These are phyloP conservation scores for Claviceps maximensis DNA, from an alignment of 2,329 filamentous ascomycete genomes.

Conservation along the genomic window DNA sequence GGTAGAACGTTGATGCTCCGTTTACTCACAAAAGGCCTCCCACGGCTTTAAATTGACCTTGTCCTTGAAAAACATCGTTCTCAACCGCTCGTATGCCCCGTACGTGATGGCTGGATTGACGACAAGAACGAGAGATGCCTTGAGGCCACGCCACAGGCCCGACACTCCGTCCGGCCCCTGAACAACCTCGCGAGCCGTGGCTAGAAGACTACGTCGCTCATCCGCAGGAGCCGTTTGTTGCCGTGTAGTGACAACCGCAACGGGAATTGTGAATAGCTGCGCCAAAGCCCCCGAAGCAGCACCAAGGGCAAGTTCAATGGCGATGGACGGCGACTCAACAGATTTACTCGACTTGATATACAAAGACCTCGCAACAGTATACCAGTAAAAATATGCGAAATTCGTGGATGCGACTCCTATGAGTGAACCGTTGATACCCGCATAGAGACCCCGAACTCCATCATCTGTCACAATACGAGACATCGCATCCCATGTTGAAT, in stretches of 20 bases:
- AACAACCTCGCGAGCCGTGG: slow-evolving; percentile 79
- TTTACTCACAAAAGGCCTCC: slow-evolving; percentile 77
- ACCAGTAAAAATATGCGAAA: slow-evolving; percentile 99
- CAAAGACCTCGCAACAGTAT: slow-evolving; percentile 70
- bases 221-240: slow-evolving; percentile 84
- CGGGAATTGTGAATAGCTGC: slow-evolving; percentile 91
- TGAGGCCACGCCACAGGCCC: slow-evolving; percentile 88
- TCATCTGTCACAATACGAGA: slow-evolving; percentile 70
- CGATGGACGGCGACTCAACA: slow-evolving; percentile 53
- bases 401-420: slow-evolving; percentile 93
- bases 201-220: slow-evolving; percentile 75
- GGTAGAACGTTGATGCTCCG: background rate
- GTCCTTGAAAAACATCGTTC: slow-evolving; percentile 62
- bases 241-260: slow-evolving; percentile 86
- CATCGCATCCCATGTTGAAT: slow-evolving; percentile 78
- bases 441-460: slow-evolving; percentile 71
- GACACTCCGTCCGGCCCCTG: slow-evolving; percentile 78
- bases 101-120: slow-evolving; percentile 97
- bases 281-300: slow-evolving; percentile 81
- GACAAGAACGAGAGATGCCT: slow-evolving; percentile 89
- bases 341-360: slow-evolving; percentile 53
- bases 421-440: slow-evolving; percentile 74
- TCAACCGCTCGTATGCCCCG: slow-evolving; percentile 84
- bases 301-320: slow-evolving; percentile 70
- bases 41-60: slow-evolving; percentile 63